Percentiles rank a stretch among this genome's conserved stretches.
Evolutionary conservation across 1,284 basidiomycete genomes (phyloP).

Genomic region (Marasmius oreades): DNA sequence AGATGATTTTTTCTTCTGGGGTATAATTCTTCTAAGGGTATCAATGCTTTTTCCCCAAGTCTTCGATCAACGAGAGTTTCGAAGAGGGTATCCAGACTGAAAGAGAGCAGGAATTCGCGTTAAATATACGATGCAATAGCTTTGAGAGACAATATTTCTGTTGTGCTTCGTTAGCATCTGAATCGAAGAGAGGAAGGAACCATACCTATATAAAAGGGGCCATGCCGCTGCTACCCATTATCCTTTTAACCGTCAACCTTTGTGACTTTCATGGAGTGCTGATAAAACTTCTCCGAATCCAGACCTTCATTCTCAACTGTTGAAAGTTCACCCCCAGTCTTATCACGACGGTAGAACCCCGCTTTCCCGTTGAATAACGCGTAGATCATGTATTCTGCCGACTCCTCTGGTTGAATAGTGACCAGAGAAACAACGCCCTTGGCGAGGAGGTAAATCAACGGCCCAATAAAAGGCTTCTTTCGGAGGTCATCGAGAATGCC

Average conservation of each 20-base stretch:
- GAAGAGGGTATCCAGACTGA: too few relatives aligned
- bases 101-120: too few relatives aligned
- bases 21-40: not conserved
- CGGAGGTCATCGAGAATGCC: not conserved
- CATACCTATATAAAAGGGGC: not conserved
- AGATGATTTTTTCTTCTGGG: not conserved
- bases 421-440: conserved; percentile 4
- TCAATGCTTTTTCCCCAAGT: not conserved
- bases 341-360: conserved; percentile 1
- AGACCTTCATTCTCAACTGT: conserved; percentile 17
- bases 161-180: not conserved
- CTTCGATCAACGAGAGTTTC: too few relatives aligned
- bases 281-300: not conserved
- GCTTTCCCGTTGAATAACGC: conserved; percentile 10
- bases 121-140: too few relatives aligned
- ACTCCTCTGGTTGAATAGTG: conserved; percentile 5
- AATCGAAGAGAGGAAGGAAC: not conserved
- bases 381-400: conserved; percentile 13
- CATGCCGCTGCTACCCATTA: not conserved
- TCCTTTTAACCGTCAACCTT: not conserved
- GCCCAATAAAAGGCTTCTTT: not conserved
- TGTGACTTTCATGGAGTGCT: not conserved
- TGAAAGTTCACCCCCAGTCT: conserved; percentile 7
- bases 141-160: too few relatives aligned
- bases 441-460: not conserved